Evolutionary conservation across 129 eudicot species (phyloP), one percentile per base, ranked within the genome.

Genomic region (Chrysanthemum seticuspe): DNA sequence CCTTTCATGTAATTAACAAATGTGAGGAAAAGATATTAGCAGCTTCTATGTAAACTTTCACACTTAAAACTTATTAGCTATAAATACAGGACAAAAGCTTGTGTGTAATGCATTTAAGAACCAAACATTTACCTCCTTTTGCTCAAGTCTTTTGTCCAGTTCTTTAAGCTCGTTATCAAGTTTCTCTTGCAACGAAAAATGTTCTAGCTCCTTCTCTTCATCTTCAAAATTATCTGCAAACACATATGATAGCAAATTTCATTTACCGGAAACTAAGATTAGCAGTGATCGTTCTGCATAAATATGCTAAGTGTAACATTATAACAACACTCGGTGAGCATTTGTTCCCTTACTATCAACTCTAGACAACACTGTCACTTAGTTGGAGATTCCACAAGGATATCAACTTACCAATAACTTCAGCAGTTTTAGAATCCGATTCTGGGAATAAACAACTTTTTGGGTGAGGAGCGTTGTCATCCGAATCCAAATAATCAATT

Each of bases 161-260:
- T 94, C 99, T 69, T 90, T 88, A 11, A 94, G 25, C 25, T 23
- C 25, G 1, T 23, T 23, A 23, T 23, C 25, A 23, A 23, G 25
- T 23, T 23, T 23, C 74, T 90, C 96, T 82, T 90, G 99, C 76
- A 94, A 82, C 72, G 97, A 88, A 73, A 91, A 94, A 90, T 90
- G 97, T 57, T 94, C 97, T 44, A 86, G 83, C 88, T 94, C 99
- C 79, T 94, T 94, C 65, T 82, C 92, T 67, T 81, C 93, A 74
- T 65, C 91, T 77, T 87, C 99, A 44, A 83, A 81, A 65, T 82
- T 88, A 72, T 79, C 97, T 92, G 48, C 80, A 81, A 12, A 67
- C 36, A 54, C 1, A 74, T 62, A 47, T 14, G 12, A 63, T 70
- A 6, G 23, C 9, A 62, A 51, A 68, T 10, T 60, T 27, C 8